Evolutionary conservation across 2,329 filamentous ascomycete species (phyloP).

Genomic region (Fusarium secorum): DNA sequence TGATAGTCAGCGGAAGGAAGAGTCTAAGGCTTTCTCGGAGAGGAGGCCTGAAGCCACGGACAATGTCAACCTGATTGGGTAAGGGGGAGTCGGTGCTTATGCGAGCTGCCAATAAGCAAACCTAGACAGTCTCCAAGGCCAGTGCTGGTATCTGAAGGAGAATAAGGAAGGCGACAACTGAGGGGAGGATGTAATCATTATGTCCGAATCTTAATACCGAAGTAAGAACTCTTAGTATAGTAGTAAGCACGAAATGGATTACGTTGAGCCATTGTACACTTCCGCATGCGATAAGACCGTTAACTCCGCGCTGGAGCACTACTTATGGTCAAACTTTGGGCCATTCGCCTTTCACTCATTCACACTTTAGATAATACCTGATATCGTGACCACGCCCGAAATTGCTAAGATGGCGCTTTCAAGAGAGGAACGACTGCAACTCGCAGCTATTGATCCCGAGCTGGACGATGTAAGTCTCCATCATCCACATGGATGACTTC

Average conservation of each 20-base stretch:
- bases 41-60: slow-evolving; percentile 7
- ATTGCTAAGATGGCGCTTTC: background rate
- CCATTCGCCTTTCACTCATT: background rate
- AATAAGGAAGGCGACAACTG: background rate
- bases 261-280: background rate
- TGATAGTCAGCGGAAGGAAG: slow-evolving; percentile 32
- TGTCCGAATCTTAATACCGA: background rate
- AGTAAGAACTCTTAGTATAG: too few relatives aligned
- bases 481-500: accelerated
- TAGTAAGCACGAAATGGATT: background rate
- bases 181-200: background rate
- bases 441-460: background rate
- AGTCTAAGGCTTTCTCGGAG: background rate
- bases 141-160: background rate
- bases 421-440: background rate
- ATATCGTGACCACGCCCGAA: accelerated
- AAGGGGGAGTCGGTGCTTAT: background rate
- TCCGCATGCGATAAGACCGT: background rate
- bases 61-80: slow-evolving; percentile 32
- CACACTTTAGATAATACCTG: background rate
- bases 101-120: background rate
- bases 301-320: background rate
- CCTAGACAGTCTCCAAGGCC: background rate
- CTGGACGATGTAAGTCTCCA: background rate
- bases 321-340: accelerated